Conservation (phyloP, 176 grass and related monocot genomes). For the Rhynchospora pubera region DNA sequence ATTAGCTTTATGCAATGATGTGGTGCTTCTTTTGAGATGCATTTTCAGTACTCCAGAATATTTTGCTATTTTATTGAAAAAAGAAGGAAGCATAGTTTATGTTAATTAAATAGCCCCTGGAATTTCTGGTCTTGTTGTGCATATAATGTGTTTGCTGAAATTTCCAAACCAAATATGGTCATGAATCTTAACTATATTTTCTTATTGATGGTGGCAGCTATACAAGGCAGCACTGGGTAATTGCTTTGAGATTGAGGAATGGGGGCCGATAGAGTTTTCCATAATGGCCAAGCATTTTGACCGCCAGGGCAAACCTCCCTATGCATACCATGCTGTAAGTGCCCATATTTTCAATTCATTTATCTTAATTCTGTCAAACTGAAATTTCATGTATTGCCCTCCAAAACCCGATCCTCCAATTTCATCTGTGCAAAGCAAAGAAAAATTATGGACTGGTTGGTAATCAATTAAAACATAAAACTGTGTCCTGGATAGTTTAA, state of each 20-base stretch:
- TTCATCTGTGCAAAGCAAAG: not conserved
- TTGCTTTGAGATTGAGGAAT: slow-evolving; percentile 89
- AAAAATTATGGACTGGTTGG: not conserved
- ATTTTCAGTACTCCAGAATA: no score
- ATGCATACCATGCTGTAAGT: slow-evolving; percentile 85
- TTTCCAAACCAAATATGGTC: not conserved
- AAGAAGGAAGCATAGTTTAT: not conserved
- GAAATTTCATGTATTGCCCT: not conserved
- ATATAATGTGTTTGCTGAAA: not conserved
- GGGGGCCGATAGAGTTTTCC: slow-evolving; percentile 83
- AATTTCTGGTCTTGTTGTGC: not conserved
- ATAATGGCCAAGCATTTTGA: slow-evolving; percentile 91
- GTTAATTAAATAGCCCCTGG: not conserved
- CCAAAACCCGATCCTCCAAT: not conserved
- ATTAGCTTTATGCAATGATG: not conserved
- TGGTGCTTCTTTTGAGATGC: not conserved
- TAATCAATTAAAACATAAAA: not conserved
- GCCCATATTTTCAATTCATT: not conserved
- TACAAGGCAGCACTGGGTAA: slow-evolving; percentile 81
- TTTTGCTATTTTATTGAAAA: not conserved
- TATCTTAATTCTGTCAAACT: not conserved
- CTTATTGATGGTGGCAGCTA: slow-evolving; percentile 42
- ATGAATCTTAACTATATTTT: not conserved
- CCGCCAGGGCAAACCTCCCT: slow-evolving; percentile 86
- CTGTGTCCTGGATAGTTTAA: not conserved